Base-by-base conservation (phyloP, 1,284 basidiomycete species). In the Cryptococcus sp. region DNA sequence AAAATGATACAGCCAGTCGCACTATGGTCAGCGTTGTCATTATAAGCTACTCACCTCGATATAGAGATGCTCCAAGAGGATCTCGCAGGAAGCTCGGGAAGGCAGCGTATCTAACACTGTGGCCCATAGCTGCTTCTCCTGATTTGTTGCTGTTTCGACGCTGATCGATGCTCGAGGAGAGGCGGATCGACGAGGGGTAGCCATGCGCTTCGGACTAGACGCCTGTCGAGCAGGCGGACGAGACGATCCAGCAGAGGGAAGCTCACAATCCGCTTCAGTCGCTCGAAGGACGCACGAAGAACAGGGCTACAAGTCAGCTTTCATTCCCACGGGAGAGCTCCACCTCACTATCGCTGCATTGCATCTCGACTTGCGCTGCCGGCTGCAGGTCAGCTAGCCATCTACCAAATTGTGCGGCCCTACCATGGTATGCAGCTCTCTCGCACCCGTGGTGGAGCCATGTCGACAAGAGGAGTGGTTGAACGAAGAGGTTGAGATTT, bases 21-120 rank as follows among this genome's bases (percentile, higher is more conserved):
- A 58, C 56, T 58, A 31, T 24, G 12, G 12, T 34, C 6, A 19
- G 23, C n/a, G n/a, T n/a, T n/a, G n/a, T n/a, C n/a, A n/a, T n/a
- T n/a, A n/a, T n/a, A n/a, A n/a, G n/a, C n/a, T n/a, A n/a, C 56
- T 41, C 40, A 58, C 56, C 46, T 58, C 56, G 18, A 51, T 43
- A 5, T 46, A 16, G 16, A 56, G 47, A 31, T 48, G 55, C 28
- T 58, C 56, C 22, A 57, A 23, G n/a, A 57, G 24, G 14, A 57
- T 45, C 50, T 57, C 56, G 7, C 51, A 47, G 0, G 47, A 39
- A n/a, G 40, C 48, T 24, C 33, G 33, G 7, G 40, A 31, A 16
- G 56, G 56, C n/a, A 58, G 22, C 3, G 40, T 34, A 3, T 21
- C 53, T 34, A 36, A 11, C 4, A 58, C 22, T 16, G 23, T 39